phyloP scores from a whole-genome alignment of 2,329 filamentous ascomycete species.

The Colletotrichum noveboracense region DNA sequence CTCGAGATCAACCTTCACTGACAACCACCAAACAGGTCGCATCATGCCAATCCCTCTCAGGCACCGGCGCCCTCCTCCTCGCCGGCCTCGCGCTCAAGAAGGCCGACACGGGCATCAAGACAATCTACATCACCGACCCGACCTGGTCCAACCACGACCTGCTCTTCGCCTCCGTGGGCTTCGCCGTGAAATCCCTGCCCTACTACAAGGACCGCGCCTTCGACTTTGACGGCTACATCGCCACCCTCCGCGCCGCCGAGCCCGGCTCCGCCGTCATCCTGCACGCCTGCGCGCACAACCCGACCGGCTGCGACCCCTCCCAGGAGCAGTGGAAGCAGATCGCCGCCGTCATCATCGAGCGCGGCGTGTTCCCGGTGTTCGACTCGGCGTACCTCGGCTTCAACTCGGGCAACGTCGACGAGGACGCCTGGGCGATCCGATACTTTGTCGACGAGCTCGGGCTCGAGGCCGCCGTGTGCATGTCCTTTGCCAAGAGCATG shows the following conservation, averaged over 20 bases:
- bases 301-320: conserved; percentile 45
- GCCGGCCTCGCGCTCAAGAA: conserved; percentile 36
- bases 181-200: conserved; percentile 33
- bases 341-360: conserved; percentile 31
- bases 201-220: conserved; percentile 40
- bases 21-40: conserved; percentile 28
- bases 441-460: conserved; percentile 37
- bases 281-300: conserved; percentile 49
- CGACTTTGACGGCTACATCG: conserved; percentile 35
- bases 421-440: conserved; percentile 36
- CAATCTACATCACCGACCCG: conserved; percentile 42
- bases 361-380: conserved; percentile 32
- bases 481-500: conserved; percentile 69
- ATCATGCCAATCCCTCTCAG: conserved; percentile 42
- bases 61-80: conserved; percentile 43
- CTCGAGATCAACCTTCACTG: not conserved
- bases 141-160: conserved; percentile 47
- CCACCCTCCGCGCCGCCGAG: conserved; percentile 30
- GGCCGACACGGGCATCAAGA: conserved; percentile 27
- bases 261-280: conserved; percentile 35
- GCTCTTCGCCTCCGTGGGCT: conserved; percentile 37
- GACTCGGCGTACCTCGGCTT: conserved; percentile 39
- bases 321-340: conserved; percentile 34
- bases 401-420: conserved; percentile 34
- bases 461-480: conserved; percentile 59